Evolutionary conservation across 805 yeast species (phyloP).

Genomic region (Isabelozyma heimii): DNA sequence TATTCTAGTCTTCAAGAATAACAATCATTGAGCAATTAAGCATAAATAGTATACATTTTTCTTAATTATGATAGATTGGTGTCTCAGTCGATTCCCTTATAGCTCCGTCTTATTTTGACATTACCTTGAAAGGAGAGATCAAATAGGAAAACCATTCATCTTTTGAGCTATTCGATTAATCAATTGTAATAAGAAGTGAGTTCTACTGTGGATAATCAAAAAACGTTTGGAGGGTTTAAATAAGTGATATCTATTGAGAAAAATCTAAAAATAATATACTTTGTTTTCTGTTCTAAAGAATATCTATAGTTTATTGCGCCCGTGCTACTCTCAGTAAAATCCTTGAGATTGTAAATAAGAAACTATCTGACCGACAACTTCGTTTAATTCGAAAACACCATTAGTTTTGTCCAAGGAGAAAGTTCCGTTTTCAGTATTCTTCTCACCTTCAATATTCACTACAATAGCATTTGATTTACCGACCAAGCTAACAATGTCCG

Average conservation of each 20-base stretch:
- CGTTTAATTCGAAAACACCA: slow-evolving; percentile 17
- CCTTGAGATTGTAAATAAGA: slow-evolving; percentile 78
- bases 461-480: slow-evolving; percentile 56
- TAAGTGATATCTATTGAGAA: not conserved
- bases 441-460: slow-evolving; percentile 19
- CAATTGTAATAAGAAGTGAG: too few species aligned
- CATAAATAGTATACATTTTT: too few species aligned
- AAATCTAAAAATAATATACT: not conserved
- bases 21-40: too few species aligned
- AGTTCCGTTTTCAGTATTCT: slow-evolving; percentile 5
- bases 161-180: too few species aligned
- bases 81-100: too few species aligned
- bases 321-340: slow-evolving; percentile 43
- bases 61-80: too few species aligned
- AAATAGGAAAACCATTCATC: too few species aligned
- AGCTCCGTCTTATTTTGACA: too few species aligned
- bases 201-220: too few species aligned
- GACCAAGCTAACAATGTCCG: slow-evolving; percentile 58
- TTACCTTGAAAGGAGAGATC: too few species aligned
- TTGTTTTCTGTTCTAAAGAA: not conserved
- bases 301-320: not conserved
- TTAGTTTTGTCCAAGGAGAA: slow-evolving; percentile 10
- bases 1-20: too few species aligned
- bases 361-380: slow-evolving; percentile 70
- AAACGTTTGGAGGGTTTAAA: not conserved